Evolutionary conservation across 768 basidiomycete species (phyloP), one percentile per base, ranked within the genome.

Genomic region (Nidula microcarpa): DNA sequence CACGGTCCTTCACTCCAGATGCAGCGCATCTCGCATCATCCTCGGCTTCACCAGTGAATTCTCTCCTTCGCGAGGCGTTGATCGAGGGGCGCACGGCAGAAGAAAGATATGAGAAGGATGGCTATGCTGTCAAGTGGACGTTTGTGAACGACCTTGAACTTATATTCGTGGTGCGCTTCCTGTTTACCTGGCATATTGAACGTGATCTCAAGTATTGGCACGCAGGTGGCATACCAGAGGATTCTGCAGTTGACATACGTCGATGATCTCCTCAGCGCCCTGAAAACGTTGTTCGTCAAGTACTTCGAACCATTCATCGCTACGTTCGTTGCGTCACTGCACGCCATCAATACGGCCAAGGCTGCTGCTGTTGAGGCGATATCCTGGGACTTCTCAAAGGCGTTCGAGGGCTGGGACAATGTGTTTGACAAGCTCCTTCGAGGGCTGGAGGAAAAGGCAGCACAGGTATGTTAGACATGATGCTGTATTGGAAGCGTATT

Each of bases 201-300:
- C 11, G 50, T 45, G 55, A 52, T 53, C 54, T 44, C 18, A 16
- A 55, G 30, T 30, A 50, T 41, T 18, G 11, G 34, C 43, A 33
- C 54, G 3, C 62, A 96, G 94, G 94, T 96, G 51, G 93, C 94
- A 37, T 98, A 97, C 74, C 94, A 97, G 64, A 90, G 95, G 53
- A 93, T 99, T 55, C 79, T 99, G 14, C 94, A 96, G 55, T 79
- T 99, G 36, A 87, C 94, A 7, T 98, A 98, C 64, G 88, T 97
- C 52, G 92, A 95, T 0, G 90, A 93, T 43, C 84, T 99, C 16
- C 78, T 99, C 23, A 71, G 73, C 10, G 82, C 89, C 4, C 78
- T 95, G 62, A 94, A 93, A 63, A 73, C 84, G 0, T 77, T 96
- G 44, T 99, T 98, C 64, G 73, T 96, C 60, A 86, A 91, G 64